Percentiles rank a stretch among this genome's conserved stretches.
These are phyloP conservation scores for Arthrobotrys sphaeroides DNA, from an alignment of 2,329 filamentous ascomycete genomes.

Conservation along the genomic window DNA sequence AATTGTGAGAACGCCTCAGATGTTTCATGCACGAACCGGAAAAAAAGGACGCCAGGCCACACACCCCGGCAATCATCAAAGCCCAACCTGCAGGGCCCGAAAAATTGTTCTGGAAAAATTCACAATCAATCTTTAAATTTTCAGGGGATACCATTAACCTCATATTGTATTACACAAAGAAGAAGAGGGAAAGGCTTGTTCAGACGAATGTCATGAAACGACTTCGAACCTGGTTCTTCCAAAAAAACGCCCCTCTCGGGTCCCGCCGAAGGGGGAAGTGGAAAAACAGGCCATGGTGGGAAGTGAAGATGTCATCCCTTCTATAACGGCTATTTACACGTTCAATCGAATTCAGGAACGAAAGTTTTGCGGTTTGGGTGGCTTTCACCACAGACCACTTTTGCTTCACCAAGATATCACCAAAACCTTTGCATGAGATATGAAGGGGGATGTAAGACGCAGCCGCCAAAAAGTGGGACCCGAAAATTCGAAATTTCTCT, in stretches of 20 bases:
- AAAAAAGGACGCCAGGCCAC: constrained; percentile 12
- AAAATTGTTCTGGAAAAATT: constrained; percentile 38
- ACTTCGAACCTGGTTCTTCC: constrained; percentile 8
- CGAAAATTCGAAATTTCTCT: background rate
- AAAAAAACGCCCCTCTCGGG: constrained; percentile 16
- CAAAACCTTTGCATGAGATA: background rate
- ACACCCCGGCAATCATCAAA: constrained; percentile 14
- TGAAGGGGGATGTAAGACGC: background rate
- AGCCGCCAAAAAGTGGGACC: constrained; percentile 2
- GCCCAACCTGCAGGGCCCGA: constrained; percentile 22
- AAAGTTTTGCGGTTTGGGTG: constrained; percentile 7
- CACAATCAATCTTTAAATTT: background rate
- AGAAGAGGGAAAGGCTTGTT: background rate
- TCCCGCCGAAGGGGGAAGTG: constrained; percentile 12
- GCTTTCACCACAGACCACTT: constrained; percentile 17
- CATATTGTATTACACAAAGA: too few species aligned
- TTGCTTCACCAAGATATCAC: background rate
- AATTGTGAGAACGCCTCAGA: constrained; percentile 6
- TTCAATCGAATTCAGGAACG: constrained; percentile 9
- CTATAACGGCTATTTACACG: constrained; percentile 13
- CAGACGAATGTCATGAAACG: constrained; percentile 22
- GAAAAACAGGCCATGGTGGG: constrained; percentile 8
- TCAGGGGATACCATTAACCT: too few species aligned
- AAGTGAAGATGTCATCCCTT: constrained; percentile 20
- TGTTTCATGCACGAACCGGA: constrained; percentile 38